These are phyloP conservation scores for Pyrenophora seminiperda DNA, from an alignment of 2,329 filamentous ascomycete species.

Conservation along the genomic window DNA sequence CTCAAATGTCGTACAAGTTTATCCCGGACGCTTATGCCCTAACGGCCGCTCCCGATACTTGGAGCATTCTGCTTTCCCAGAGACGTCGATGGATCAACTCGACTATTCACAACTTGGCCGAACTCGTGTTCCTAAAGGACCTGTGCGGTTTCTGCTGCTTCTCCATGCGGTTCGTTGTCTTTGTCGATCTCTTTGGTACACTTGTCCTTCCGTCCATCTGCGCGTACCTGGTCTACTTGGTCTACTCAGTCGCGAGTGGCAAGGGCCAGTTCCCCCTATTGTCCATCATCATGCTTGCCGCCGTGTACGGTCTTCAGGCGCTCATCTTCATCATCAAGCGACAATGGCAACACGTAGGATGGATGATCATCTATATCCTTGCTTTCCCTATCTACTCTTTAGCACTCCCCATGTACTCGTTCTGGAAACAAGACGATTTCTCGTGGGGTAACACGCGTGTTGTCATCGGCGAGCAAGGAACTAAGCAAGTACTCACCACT, in stretches of 20 bases:
- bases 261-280: conserved; percentile 81
- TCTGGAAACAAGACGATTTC: conserved; percentile 99
- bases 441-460: conserved; percentile 98
- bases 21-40: conserved; percentile 89
- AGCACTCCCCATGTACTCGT: conserved; percentile 90
- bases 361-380: conserved; percentile 99
- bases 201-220: conserved; percentile 89
- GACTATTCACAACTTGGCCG: conserved; percentile 93
- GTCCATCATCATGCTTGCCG: conserved; percentile 86
- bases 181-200: conserved; percentile 91
- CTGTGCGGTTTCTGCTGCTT: conserved; percentile 99
- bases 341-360: conserved; percentile 97
- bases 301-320: conserved; percentile 93
- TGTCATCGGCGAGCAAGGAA: conserved; percentile 91
- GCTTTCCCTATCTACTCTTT: conserved; percentile 95
- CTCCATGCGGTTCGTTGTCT: conserved; percentile 95
- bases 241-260: conserved; percentile 74
- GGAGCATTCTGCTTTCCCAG: conserved; percentile 94
- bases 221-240: conserved; percentile 83
- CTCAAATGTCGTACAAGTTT: conserved; percentile 94
- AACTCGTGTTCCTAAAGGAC: conserved; percentile 87
- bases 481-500: conserved; percentile 86
- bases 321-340: conserved; percentile 96
- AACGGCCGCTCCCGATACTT: conserved; percentile 91
- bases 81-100: conserved; percentile 99